Conservation (phyloP, 305 asterid genomes). For the Plantago coronopus region DNA sequence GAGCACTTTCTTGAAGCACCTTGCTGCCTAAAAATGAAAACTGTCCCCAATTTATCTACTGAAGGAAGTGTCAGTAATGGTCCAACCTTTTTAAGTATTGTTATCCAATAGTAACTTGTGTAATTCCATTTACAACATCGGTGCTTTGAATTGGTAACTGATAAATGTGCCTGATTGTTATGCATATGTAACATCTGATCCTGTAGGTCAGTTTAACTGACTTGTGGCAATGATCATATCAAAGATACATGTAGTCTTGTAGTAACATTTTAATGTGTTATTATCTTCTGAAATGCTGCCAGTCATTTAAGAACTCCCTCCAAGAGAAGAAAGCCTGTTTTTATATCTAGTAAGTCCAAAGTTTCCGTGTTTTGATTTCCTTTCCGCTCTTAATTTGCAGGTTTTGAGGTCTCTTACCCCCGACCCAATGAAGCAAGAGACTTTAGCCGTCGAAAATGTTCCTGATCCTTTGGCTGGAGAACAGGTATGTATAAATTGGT, state of each 20-base stretch:
- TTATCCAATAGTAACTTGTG: too few relatives aligned
- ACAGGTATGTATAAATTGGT: conserved; percentile 46
- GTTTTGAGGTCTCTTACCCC: conserved; percentile 61
- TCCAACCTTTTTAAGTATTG: neutral
- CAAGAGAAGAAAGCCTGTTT: neutral
- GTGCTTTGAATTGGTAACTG: neutral
- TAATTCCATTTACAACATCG: neutral
- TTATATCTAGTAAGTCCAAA: conserved; percentile 7
- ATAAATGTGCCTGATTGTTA: neutral
- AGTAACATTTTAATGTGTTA: neutral
- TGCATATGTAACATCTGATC: conserved; percentile 14
- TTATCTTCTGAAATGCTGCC: neutral
- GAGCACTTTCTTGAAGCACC: too few relatives aligned
- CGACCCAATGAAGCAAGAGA: conserved; percentile 86
- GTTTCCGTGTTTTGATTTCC: conserved; percentile 19
- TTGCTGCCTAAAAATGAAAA: too few relatives aligned
- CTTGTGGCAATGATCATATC: neutral
- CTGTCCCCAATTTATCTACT: neutral
- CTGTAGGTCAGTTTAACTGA: conserved; percentile 9
- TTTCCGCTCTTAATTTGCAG: conserved; percentile 41
- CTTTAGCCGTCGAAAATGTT: conserved; percentile 67
- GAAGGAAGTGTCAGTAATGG: neutral
- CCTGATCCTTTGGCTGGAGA: conserved; percentile 94
- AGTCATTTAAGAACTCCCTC: neutral
- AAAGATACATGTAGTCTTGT: neutral